Evolutionary conservation across 208 protist species (phyloP), one percentile per base, ranked within the genome.

Genomic region (Crithidia mellificae): DNA sequence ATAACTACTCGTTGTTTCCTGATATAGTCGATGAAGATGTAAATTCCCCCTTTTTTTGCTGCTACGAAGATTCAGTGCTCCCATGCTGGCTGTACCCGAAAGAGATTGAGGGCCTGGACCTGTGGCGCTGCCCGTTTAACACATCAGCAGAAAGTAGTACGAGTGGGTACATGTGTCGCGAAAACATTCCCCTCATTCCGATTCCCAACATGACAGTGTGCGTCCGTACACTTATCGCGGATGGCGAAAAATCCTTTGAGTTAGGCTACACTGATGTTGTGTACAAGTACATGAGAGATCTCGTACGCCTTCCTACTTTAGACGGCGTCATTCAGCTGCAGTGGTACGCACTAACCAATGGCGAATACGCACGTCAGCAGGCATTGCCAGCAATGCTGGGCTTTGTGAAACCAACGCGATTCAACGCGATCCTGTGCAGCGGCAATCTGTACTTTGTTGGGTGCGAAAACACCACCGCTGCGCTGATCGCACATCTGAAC

Each of bases 381-480:
- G 32, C 53, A 22, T 25, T 58, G 34, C 53, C 32, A 1, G 24
- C 32, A 15, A 29, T 29, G 15, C 34, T 61, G 12, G 78, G 78
- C 44, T 19, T 81, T 24, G 61, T 61, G 22, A 68, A 68, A 49
- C 63, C 54, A 36, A 43, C 64, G 34, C 55, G 46, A 6, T 64
- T 69, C 69, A 58, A 39, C 30, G 56, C 73, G 2, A 27, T 78
- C 6, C 50, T 52, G 62, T 20, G 53, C 24, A 52, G 44, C 50
- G 80, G 84, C 12, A 72, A 68, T 25, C 72, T 89, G 27, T 84
- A 77, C 55, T 76, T 83, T n/a, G 57, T 73, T 9, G 81, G 81
- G 15, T n/a, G 30, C 11, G 58, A 20, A 6, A 52, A 57, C 19
- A 52, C 69, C n/a, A 72, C 81, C 27, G 25, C 58, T 15, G 71